Base-by-base conservation (phyloP, 148 eudicot species). In the Chenopodium suecicum region DNA sequence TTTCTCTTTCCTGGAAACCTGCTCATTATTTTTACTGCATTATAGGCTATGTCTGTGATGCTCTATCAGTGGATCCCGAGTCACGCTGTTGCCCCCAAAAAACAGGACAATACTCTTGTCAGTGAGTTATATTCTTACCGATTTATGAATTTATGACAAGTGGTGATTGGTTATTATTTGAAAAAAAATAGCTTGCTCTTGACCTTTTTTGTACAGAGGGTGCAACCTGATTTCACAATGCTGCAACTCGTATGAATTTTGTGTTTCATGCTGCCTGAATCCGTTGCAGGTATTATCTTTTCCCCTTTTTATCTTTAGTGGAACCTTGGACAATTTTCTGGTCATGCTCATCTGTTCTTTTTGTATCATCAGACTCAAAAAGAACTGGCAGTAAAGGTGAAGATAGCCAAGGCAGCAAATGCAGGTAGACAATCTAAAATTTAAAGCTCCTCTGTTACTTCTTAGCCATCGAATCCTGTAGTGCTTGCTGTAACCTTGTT, bases 231-330 rank as follows among this genome's bases (percentile, higher is more conserved):
- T 83, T 79, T 90, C 91, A 65, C 94, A 91, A 77, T 96, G 99
- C 86, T 96, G 99, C 91, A 92, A 94, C 84, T 92, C 95, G 9
- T 96, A 96, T 78, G 99, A 96, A 82, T 91, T 85, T 76, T 96
- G 99, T 88, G 99, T 96, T 81, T 92, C 99, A 63, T 96, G 99
- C 86, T 96, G 99, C 92, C 88, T 94, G 80, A 88, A 89, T 89
- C 99, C 99, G 3, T 84, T 83, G 71, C 84, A 78, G 89, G 98
- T 94, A 23, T 11, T 72, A 60, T 63, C 19, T 32, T 17, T 12
- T 11, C 44, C 56, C 22, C 22, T 41, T 22, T 9, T 56, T 16
- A 13, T 52, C 17, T 74, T 50, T 68, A 22, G 9, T 25, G 27
- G 56, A 32, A 58, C 29, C 22, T 29, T 66, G 31, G 25, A 22